These are phyloP conservation scores for Spathaspora sp. DNA, from an alignment of 1,139 yeast species.

Conservation along the genomic window DNA sequence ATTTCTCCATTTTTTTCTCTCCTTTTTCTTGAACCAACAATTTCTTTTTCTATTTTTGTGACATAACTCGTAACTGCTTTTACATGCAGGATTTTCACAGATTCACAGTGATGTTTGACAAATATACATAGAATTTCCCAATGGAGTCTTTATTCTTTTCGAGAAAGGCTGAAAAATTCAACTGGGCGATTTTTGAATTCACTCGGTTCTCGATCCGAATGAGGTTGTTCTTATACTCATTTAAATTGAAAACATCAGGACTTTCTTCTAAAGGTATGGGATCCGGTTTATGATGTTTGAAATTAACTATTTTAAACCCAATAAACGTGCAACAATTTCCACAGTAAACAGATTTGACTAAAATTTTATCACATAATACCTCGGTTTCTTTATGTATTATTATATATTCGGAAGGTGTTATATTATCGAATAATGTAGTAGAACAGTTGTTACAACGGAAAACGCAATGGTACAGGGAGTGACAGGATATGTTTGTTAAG, in stretches of 20 bases:
- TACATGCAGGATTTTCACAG: neutral
- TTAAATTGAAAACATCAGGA: constrained; percentile 8
- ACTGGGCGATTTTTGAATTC: constrained; percentile 8
- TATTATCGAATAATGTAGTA: constrained; percentile 8
- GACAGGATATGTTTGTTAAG: neutral
- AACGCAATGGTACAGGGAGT: neutral
- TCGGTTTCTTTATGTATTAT: constrained; percentile 7
- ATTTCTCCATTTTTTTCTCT: too few species aligned
- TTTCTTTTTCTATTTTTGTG: neutral
- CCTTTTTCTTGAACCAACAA: neutral
- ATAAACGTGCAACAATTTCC: constrained; percentile 15
- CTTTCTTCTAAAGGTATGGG: neutral
- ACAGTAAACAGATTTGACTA: constrained; percentile 15
- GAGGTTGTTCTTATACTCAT: constrained; percentile 12
- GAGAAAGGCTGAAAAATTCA: constrained; percentile 5
- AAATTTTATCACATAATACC: constrained; percentile 9
- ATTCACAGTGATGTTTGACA: constrained; percentile 4
- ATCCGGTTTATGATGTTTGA: constrained; percentile 8
- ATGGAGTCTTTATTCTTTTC: constrained; percentile 7
- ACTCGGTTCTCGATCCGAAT: constrained; percentile 15
- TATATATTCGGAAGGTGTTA: constrained; percentile 9
- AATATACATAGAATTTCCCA: constrained; percentile 7
- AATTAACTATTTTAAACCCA: constrained; percentile 16
- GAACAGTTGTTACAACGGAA: constrained; percentile 16
- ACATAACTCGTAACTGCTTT: neutral